Evolutionary conservation across 306 rosid genomes (phyloP).

Genomic region (Castanea crenata): DNA sequence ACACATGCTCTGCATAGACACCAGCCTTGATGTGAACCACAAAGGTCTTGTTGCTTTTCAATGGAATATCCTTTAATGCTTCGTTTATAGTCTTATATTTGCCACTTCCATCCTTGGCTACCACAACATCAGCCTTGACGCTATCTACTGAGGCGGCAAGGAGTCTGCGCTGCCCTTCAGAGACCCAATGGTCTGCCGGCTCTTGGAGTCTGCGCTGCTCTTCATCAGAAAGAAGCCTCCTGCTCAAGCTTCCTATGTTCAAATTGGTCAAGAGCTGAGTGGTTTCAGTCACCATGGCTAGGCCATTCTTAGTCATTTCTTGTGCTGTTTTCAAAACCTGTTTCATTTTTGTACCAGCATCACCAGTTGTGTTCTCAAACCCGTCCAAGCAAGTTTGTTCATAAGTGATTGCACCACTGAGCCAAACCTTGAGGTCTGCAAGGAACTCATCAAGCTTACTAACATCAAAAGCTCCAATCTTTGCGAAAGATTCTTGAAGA

Average conservation of each 20-base stretch:
- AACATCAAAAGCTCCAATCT: constrained; percentile 38
- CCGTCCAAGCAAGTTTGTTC: constrained; percentile 68
- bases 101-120: constrained; percentile 67
- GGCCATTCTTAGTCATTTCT: constrained; percentile 58
- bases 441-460: constrained; percentile 30
- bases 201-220: too few relatives aligned
- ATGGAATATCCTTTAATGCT: constrained; percentile 54
- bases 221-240: constrained; percentile 27
- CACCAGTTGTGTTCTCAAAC: constrained; percentile 42
- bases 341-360: constrained; percentile 49
- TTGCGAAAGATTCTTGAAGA: constrained; percentile 25
- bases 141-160: neutral
- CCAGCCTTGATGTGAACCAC: constrained; percentile 75
- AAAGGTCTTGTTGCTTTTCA: constrained; percentile 33
- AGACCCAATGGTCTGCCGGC: constrained; percentile 30
- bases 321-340: constrained; percentile 30
- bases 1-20: constrained; percentile 43
- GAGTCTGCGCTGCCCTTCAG: constrained; percentile 27
- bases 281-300: constrained; percentile 50
- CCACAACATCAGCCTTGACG: constrained; percentile 45
- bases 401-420: constrained; percentile 52
- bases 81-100: constrained; percentile 54
- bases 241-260: neutral
- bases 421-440: constrained; percentile 64
- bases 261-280: neutral